phyloP scores from a whole-genome alignment of 2,329 filamentous ascomycete genomes.

The Teratosphaeria zuluensis region DNA sequence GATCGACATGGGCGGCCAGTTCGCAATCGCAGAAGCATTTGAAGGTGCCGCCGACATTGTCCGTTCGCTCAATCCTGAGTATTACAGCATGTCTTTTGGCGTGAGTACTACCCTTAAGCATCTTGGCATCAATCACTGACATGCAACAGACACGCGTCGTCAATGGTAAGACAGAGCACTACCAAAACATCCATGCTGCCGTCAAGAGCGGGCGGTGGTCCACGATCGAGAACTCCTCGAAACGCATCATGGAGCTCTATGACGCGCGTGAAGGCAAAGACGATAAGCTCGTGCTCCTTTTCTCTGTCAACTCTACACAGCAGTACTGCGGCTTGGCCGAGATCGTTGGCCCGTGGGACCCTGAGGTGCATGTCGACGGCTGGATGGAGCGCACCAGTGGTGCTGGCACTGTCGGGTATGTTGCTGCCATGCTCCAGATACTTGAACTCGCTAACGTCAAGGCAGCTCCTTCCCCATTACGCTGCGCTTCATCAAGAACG shows the following conservation, averaged over 20 bases:
- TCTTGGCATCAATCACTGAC: slow-evolving; percentile 6
- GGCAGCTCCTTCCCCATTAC: slow-evolving; percentile 17
- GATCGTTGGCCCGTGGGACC: slow-evolving; percentile 17
- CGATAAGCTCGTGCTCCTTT: slow-evolving; percentile 20
- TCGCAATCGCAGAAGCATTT: slow-evolving; percentile 13
- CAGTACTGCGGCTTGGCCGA: slow-evolving; percentile 23
- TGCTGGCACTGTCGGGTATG: slow-evolving; percentile 9
- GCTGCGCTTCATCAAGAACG: slow-evolving; percentile 23
- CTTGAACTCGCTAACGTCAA: slow-evolving; percentile 1
- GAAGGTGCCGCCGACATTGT: slow-evolving; percentile 11
- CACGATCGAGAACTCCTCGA: slow-evolving; percentile 14
- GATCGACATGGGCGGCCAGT: background rate
- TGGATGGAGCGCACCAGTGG: slow-evolving; percentile 12
- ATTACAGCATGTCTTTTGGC: slow-evolving; percentile 15
- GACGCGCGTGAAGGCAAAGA: slow-evolving; percentile 7
- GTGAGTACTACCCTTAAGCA: slow-evolving; percentile 9
- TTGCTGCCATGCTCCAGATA: background rate
- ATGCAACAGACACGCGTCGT: slow-evolving; percentile 16
- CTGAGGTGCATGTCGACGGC: slow-evolving; percentile 8
- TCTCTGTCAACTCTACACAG: slow-evolving; percentile 21
- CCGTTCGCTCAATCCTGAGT: slow-evolving; percentile 18
- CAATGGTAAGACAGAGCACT: slow-evolving; percentile 22
- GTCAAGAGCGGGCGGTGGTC: slow-evolving; percentile 12
- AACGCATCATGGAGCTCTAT: slow-evolving; percentile 20
- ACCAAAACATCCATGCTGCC: slow-evolving; percentile 14